Percentiles rank a stretch among this genome's conserved stretches.
These are phyloP conservation scores for Echium plantagineum DNA, from an alignment of 257 asterid genomes.

Conservation along the genomic window DNA sequence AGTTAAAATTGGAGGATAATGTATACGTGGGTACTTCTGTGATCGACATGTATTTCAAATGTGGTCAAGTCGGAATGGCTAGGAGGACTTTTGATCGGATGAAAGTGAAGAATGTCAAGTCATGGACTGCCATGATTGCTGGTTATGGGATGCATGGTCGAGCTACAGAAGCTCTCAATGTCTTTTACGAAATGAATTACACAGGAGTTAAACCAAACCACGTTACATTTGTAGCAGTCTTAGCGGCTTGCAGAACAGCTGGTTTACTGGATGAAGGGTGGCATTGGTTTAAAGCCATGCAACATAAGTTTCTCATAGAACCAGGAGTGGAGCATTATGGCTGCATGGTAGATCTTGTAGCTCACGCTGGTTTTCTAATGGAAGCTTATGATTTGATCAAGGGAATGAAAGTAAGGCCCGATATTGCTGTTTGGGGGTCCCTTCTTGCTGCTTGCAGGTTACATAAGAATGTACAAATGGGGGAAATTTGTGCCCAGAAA, in stretches of 20 bases:
- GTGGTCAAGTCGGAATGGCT: conserved; percentile 63
- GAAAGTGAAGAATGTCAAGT: conserved; percentile 63
- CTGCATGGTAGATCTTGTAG: conserved; percentile 94
- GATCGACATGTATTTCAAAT: conserved; percentile 89
- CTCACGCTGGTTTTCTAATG: conserved; percentile 72
- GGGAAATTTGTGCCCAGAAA: conserved; percentile 60
- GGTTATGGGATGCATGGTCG: conserved; percentile 96
- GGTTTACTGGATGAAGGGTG: conserved; percentile 85
- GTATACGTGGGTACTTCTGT: conserved; percentile 72
- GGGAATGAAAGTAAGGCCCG: conserved; percentile 70
- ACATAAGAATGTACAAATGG: conserved; percentile 83
- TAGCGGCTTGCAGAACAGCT: conserved; percentile 93
- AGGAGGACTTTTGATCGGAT: conserved; percentile 59
- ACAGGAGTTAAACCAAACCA: conserved; percentile 63
- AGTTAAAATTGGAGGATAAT: conserved; percentile 57
- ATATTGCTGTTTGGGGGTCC: conserved; percentile 81
- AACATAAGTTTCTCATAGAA: conserved; percentile 43
- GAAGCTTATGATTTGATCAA: conserved; percentile 59
- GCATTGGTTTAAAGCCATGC: conserved; percentile 85
- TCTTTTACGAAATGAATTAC: conserved; percentile 56
- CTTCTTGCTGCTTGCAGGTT: conserved; percentile 74
- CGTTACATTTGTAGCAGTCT: conserved; percentile 69
- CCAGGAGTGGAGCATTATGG: conserved; percentile 86
- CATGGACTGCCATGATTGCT: conserved; percentile 92
- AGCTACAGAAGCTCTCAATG: conserved; percentile 69